A percentile compares a stretch with the other conserved stretches of the same genome.
Evolutionary conservation across 148 eudicot genomes (phyloP).

Genomic region (Limonium bicolor): DNA sequence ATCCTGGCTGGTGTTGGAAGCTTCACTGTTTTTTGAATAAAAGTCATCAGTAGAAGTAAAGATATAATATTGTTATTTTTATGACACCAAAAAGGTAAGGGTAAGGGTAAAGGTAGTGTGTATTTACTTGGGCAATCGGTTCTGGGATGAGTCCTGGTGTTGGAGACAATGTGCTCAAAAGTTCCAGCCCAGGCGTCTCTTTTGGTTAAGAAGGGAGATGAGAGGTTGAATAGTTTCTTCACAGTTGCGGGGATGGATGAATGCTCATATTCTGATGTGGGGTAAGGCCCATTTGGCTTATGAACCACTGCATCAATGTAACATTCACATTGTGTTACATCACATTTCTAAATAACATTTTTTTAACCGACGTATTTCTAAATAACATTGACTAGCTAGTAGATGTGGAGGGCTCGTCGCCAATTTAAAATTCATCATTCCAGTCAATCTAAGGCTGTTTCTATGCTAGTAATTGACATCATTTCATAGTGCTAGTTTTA

Average conservation of each 20-base stretch:
- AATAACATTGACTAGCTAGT: too few relatives aligned
- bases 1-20: conserved; percentile 64
- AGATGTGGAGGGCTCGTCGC: too few relatives aligned
- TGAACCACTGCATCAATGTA: conserved; percentile 73
- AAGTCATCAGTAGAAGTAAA: too few relatives aligned
- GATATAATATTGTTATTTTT: not conserved
- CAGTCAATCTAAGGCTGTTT: too few relatives aligned
- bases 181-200: conserved; percentile 87
- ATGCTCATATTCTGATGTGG: conserved; percentile 76
- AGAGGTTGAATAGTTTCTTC: conserved; percentile 55
- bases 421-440: too few relatives aligned
- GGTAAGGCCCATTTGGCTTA: conserved; percentile 58
- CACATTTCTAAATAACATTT: too few relatives aligned
- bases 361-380: too few relatives aligned
- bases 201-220: conserved; percentile 49
- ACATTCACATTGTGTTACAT: too few relatives aligned
- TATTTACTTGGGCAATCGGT: conserved; percentile 63
- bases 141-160: conserved; percentile 35
- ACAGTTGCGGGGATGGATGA: conserved; percentile 66
- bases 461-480: too few relatives aligned
- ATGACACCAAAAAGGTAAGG: not conserved
- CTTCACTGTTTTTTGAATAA: conserved; percentile 22
- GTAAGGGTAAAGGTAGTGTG: not conserved
- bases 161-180: conserved; percentile 36
- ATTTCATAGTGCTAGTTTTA: too few relatives aligned